Evolutionary conservation across 2,329 filamentous ascomycete genomes (phyloP), one percentile per base, ranked within the genome.

Genomic region (Fusarium sp.): DNA sequence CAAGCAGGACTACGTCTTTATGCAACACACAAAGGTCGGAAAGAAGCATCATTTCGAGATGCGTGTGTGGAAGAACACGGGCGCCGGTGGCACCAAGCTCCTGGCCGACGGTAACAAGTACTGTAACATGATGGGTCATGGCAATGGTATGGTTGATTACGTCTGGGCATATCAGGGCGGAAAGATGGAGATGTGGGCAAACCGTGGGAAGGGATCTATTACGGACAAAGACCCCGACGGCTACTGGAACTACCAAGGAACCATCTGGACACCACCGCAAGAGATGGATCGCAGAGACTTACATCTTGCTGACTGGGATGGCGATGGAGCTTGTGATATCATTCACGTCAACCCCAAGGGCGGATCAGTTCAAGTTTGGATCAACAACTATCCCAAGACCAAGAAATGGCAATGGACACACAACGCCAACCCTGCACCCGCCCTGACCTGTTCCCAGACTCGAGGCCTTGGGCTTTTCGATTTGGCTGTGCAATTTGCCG

Each of bases 291-390:
- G 77, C 6, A 69, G 73, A 8, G 73, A 73, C 40, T 47, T 80
- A 6, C 74, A 79, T 42, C 60, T 80, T 8, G 71, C 67, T 3
- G 78, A 81, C 59, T 80, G 76, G 75, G 73, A 81, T 46, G 76
- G 74, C 12, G 78, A 80, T 60, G 78, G 78, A 1, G 50, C 63
- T 4, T 76, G 73, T 45, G 78, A 81, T 46, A 73, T 30, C 11
- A 30, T 30, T 14, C 12, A 30, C 28, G 28, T 30, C 28, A 30
- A 30, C 11, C 28, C 28, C 10, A 14, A 30, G 28, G 12, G 11
- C 11, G 28, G 28, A 11, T 12, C 11, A 30, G 28, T 30, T 30
- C 11, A 30, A 30, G 28, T 30, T 14, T 30, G 10, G 10, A 11
- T 30, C 28, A 30, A 30, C 28, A 14, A 30, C 11, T 30, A 30